Evolutionary conservation across 2,329 filamentous ascomycete species (phyloP).

Genomic region (Chaetomium strumarium): DNA sequence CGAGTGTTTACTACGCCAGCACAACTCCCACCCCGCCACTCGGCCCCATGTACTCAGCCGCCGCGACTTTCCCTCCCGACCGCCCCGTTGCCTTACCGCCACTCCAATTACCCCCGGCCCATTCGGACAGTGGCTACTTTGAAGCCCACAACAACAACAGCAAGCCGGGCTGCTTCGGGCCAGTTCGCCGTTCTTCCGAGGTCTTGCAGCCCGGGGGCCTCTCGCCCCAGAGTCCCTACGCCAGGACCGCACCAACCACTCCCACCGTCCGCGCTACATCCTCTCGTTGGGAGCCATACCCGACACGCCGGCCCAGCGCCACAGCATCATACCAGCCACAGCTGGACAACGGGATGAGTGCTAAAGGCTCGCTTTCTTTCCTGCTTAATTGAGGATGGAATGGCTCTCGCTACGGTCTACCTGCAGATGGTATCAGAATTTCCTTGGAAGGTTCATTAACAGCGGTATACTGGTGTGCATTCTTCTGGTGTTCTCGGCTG

Average conservation of each 20-base stretch:
- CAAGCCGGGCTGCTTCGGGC: neutral
- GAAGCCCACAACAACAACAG: neutral
- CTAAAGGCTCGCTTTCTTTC: slow-evolving; percentile 8
- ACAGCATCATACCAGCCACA: neutral
- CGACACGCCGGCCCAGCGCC: slow-evolving; percentile 3
- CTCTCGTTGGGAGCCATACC: slow-evolving; percentile 12
- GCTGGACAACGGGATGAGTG: neutral
- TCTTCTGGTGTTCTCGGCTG: neutral
- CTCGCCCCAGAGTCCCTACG: slow-evolving; percentile 3
- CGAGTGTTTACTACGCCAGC: neutral
- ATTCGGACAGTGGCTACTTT: neutral
- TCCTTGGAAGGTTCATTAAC: neutral
- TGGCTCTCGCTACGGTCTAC: neutral
- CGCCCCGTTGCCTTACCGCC: neutral
- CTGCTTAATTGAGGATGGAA: slow-evolving; percentile 8
- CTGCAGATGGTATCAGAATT: neutral
- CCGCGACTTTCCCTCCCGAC: neutral
- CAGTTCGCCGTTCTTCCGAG: slow-evolving; percentile 9
- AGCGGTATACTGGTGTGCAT: neutral
- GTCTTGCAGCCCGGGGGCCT: neutral
- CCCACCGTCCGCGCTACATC: slow-evolving; percentile 5
- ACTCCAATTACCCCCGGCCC: neutral
- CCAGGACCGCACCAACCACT: slow-evolving; percentile 6
- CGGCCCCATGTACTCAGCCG: neutral
- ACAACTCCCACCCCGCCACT: neutral